These are phyloP conservation scores for Besnoitia besnoiti DNA, from an alignment of 169 alveolate genomes.

Conservation along the genomic window DNA sequence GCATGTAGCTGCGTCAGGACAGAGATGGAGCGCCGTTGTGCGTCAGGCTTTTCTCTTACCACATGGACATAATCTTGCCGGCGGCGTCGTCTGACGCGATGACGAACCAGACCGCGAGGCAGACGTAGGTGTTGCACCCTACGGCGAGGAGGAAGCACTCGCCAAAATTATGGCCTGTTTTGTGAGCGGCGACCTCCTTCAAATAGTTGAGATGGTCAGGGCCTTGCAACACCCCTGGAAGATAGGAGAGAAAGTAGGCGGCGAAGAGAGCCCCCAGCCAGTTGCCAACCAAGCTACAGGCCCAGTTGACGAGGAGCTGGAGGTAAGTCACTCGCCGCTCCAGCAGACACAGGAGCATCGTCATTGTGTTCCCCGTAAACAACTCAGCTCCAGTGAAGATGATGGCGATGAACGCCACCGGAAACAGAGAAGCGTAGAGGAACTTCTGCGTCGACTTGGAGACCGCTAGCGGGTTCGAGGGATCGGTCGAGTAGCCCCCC, in stretches of 20 bases:
- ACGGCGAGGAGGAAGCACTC: conserved; percentile 50
- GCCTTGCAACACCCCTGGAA: conserved; percentile 36
- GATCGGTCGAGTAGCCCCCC: conserved; percentile 44
- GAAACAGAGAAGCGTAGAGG: conserved; percentile 38
- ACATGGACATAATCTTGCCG: conserved; percentile 42
- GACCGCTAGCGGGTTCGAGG: conserved; percentile 39
- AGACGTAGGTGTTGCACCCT: conserved; percentile 58
- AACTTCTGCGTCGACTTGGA: conserved; percentile 48
- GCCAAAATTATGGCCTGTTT: conserved; percentile 16
- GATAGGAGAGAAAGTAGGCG: conserved; percentile 51
- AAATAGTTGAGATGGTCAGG: not conserved
- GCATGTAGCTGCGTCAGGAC: too few species aligned
- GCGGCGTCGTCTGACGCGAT: conserved; percentile 64
- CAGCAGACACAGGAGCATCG: conserved; percentile 45
- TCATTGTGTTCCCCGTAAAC: conserved; percentile 63
- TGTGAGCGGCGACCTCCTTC: not conserved
- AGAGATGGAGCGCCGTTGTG: too few species aligned
- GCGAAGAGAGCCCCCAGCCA: conserved; percentile 57
- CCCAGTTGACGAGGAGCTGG: conserved; percentile 43
- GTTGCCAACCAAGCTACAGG: conserved; percentile 46
- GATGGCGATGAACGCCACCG: conserved; percentile 40
- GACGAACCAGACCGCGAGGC: conserved; percentile 67
- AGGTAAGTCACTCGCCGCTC: conserved; percentile 1
- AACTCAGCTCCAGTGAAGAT: conserved; percentile 55
- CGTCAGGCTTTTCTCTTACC: conserved; percentile 30